Evolutionary conservation across 2,329 filamentous ascomycete species (phyloP), one percentile per base, ranked within the genome.

Genomic region (Dichotomopilus funicola): DNA sequence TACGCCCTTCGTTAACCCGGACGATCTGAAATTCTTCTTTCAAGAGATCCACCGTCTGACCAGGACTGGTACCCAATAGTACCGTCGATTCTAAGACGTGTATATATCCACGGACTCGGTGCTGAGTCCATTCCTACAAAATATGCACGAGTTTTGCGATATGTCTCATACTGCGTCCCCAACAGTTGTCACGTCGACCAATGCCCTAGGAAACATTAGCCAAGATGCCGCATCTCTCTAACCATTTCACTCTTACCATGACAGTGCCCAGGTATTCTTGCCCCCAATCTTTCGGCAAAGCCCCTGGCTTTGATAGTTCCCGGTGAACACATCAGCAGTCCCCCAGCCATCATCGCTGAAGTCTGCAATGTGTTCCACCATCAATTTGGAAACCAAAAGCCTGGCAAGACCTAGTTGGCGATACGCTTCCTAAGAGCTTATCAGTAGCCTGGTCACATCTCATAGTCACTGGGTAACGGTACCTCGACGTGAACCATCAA

Each of bases 21-120:
- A 97, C 49, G 86, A 96, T 70, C 76, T 99, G 63, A 92, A 85
- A 70, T 95, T 95, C 74, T 99, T 89, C 76, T 92, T 99, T 62
- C 78, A 95, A 67, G 94, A 99, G 72, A 85, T 97, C 55, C 90
- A 96, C 71, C 81, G 88, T 48, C 72, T 85, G 57, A 82, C 81
- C 38, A 79, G 78, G 66, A 69, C 68, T 33, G 49, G 51, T 35
- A 51, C 48, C 38, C 47, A 52, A 67, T 54, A 65, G 56, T 40
- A n/a, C 49, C 27, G 42, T 5, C 19, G 10, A 9, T 27, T 27
- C 19, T 27, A 27, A 27, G 19, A 27, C 19, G 19, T 27, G 19
- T 27, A 27, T 27, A 27, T 27, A 27, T 27, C 19, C 19, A 27
- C 19, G 19, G 19, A 27, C 19, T 27, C 19, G 19, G 19, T 27